Evolutionary conservation across 169 alveolate species (phyloP).

Genomic region (Plasmodium malariae): DNA sequence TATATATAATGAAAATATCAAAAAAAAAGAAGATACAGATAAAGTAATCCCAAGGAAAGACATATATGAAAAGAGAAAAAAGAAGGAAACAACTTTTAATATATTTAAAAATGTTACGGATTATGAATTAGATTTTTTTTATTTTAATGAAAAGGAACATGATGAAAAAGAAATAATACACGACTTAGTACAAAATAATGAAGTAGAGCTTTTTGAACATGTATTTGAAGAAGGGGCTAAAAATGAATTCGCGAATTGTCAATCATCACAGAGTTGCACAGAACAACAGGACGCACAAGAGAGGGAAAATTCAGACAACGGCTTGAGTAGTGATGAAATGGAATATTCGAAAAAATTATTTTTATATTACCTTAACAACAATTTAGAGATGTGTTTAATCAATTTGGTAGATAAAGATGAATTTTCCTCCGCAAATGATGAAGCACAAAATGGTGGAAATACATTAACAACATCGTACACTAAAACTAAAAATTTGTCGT

Average conservation of each 20-base stretch:
- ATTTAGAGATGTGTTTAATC: slow-evolving; percentile 16
- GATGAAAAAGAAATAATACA: slow-evolving; percentile 31
- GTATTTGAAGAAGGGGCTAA: slow-evolving; percentile 21
- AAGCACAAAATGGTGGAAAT: not conserved
- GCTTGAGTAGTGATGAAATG: not conserved
- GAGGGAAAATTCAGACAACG: not conserved
- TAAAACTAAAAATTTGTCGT: not conserved
- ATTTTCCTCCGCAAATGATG: not conserved
- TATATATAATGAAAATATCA: slow-evolving; percentile 16
- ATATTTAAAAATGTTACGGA: slow-evolving; percentile 67
- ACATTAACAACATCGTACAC: not conserved
- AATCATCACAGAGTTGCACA: no score
- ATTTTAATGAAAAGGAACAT: slow-evolving; percentile 43
- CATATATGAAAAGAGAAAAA: not conserved
- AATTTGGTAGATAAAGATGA: slow-evolving; percentile 17
- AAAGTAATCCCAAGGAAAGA: not conserved
- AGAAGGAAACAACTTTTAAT: slow-evolving; percentile 15
- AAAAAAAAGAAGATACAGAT: slow-evolving; percentile 5
- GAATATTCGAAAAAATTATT: slow-evolving; percentile 21
- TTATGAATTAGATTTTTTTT: slow-evolving; percentile 63
- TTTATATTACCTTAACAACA: slow-evolving; percentile 31
- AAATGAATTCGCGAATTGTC: no score
- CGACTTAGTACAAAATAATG: slow-evolving; percentile 16
- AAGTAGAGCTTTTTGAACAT: slow-evolving; percentile 30
- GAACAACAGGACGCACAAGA: no score